Evolutionary conservation across 1,284 basidiomycete genomes (phyloP), one percentile per base, ranked within the genome.

Genomic region (Trichosporon coremiiforme): DNA sequence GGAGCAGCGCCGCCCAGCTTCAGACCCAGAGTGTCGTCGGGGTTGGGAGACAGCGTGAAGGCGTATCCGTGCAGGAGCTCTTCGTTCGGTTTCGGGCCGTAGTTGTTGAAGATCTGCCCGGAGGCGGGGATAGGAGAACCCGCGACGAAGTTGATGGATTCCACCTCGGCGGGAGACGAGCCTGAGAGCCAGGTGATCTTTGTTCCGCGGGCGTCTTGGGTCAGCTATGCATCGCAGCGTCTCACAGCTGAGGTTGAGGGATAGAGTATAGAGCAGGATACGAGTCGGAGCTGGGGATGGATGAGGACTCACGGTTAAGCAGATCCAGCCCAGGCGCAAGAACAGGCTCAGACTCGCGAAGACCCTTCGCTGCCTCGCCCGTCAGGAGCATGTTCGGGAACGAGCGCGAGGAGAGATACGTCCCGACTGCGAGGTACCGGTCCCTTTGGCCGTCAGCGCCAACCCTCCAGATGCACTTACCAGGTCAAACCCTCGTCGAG

Each of bases 21-120:
- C 36, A 96, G 87, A 0, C 91, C 86, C 70, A 94, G 90, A 0
- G 90, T 90, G 79, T 95, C 94, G 76, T 94, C 92, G 0, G 91
- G 90, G 76, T 95, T 94, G 33, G 86, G 75, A 17, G 86, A 83
- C 2, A 94, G 79, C 1, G 91, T 88, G 81, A 96, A 97, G 0
- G 94, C 94, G 78, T 95, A 96, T 2, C 90, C 92, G 2, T 96
- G 86, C 63, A 96, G 88, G 36, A 96, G 87, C 79, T 94, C 92
- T 29, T 92, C 87, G 80, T 95, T 95, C 0, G 93, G 89, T 80
- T 83, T 84, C 5, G 80, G 77, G 9, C 84, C 82, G 73, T 84
- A 85, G 78, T 95, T 95, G 83, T 95, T 96, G 85, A 90, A 90
- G n/a, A 94, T 84, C 80, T 96, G 90, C 17, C 85, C 75, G 53